A percentile compares a stretch with the other conserved stretches of the same genome.
phyloP scores from a whole-genome alignment of 2,329 filamentous ascomycete species.

The Ophiocordyceps unilateralis region DNA sequence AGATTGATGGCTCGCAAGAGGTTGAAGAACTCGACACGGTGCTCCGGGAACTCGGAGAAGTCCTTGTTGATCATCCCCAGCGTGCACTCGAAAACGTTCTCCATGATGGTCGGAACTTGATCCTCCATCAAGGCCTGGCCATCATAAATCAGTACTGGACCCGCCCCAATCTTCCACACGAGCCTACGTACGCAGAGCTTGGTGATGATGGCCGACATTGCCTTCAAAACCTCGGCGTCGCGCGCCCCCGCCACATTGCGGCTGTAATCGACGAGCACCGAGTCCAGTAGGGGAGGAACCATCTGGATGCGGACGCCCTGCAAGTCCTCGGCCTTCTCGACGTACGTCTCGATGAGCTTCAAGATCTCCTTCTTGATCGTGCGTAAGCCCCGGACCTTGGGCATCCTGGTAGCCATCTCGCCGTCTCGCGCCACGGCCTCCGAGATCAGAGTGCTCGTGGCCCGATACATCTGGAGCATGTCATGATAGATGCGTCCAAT shows the following conservation, averaged over 20 bases:
- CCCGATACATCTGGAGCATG: conserved; percentile 98
- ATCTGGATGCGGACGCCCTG: conserved; percentile 87
- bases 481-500: conserved; percentile 96
- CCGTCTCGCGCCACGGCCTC: conserved; percentile 77
- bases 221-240: conserved; percentile 90
- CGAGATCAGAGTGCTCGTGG: conserved; percentile 90
- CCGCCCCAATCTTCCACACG: background rate
- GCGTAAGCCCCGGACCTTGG: conserved; percentile 80
- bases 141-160: conserved; percentile 3
- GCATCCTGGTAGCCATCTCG: conserved; percentile 91
- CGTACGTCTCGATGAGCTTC: conserved; percentile 94
- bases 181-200: conserved; percentile 74
- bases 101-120: conserved; percentile 93
- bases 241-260: conserved; percentile 90
- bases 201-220: conserved; percentile 93
- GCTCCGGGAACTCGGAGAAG: conserved; percentile 96
- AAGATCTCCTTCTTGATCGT: conserved; percentile 99
- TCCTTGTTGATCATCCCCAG: conserved; percentile 99
- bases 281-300: conserved; percentile 88
- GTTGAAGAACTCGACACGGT: conserved; percentile 99
- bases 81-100: conserved; percentile 96
- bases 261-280: conserved; percentile 90
- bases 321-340: conserved; percentile 92
- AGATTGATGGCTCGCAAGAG: conserved; percentile 89
- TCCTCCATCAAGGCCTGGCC: conserved; percentile 83